Conservation (phyloP, 305 asterid genomes). For the Rubia peregrina region DNA sequence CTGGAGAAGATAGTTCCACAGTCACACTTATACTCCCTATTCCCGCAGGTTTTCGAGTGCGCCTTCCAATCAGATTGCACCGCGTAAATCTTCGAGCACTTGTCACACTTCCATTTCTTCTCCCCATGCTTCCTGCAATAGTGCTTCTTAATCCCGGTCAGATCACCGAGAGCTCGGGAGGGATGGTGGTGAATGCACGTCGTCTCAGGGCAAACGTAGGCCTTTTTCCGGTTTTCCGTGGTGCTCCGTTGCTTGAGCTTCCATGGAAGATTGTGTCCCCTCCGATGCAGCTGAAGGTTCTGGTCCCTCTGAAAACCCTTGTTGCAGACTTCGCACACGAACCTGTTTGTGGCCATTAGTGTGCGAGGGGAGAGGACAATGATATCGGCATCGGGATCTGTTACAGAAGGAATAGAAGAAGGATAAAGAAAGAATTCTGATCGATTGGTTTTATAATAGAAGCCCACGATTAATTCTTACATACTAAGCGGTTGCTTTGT, state of each 20-base stretch:
- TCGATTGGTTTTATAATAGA: too few species aligned
- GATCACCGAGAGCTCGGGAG: not conserved
- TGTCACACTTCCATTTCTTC: slow-evolving; percentile 1
- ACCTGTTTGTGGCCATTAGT: not conserved
- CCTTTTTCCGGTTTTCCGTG: not conserved
- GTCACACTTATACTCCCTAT: not conserved
- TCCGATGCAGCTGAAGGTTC: not conserved
- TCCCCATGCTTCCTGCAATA: slow-evolving; percentile 2
- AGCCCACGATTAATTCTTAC: too few species aligned
- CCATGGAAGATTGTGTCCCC: not conserved
- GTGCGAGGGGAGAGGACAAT: not conserved
- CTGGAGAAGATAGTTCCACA: slow-evolving; percentile 1
- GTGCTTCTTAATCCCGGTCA: not conserved
- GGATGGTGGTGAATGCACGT: not conserved
- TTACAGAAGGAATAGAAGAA: not conserved
- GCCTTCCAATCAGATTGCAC: not conserved
- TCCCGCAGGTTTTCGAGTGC: not conserved
- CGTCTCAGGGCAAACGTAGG: not conserved
- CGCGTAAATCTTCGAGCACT: not conserved
- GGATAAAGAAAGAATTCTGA: too few species aligned
- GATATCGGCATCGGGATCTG: not conserved
- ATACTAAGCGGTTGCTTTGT: too few species aligned
- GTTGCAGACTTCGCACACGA: not conserved
- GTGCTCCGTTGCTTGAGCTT: not conserved
- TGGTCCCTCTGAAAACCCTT: not conserved